Base-by-base conservation (phyloP, 192 early-diverging fungal species). In the Backusella tarrabulga region DNA sequence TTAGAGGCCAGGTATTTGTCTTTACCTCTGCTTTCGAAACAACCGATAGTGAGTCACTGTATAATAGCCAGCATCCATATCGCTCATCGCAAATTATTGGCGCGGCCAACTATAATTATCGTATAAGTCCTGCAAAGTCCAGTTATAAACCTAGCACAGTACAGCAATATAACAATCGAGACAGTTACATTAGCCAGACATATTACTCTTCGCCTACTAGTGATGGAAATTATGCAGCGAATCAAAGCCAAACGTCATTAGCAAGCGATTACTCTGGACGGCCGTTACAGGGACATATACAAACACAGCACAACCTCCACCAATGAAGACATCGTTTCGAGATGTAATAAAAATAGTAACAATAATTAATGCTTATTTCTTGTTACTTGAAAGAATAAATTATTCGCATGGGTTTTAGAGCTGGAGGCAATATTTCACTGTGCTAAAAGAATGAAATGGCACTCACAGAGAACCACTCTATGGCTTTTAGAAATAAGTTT, bases 1-100 rank as follows among this genome's bases (percentile, higher is more conserved):
- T 85, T 69, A 74, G 79, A 29, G 79, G 79, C 54, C 78, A 81
- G 19, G 70, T 81, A 6, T 85, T 83, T 74, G 78, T 80, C 60
- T 83, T 83, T 26, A 81, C 76, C 67, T 72, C 79, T 6, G n/a
- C 72, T 29, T 79, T 79, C 36, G 77, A 79, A 50, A 41, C 73
- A 26, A 44, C 0, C 4, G 23, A 63, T 63, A 14, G 2, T 14
- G 21, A 8, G 3, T 4, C 56, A 26, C 56, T 63, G 2, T 14
- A 63, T 29, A 63, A 14, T 29, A 29, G 14, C 56, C 46, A 50
- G 19, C 6, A 50, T 50, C 19, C 15, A 50, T 50, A 15, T 50
- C 21, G 56, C 26, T 14, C 56, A 63, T 63, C 56, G 4, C 56
- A 63, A 63, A 63, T 63, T 2, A 11, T 63, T 29, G 26, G 23